Evolutionary conservation across 1,139 yeast genomes (phyloP).

Genomic region (Yamadazyma kanchanaburiensis): DNA sequence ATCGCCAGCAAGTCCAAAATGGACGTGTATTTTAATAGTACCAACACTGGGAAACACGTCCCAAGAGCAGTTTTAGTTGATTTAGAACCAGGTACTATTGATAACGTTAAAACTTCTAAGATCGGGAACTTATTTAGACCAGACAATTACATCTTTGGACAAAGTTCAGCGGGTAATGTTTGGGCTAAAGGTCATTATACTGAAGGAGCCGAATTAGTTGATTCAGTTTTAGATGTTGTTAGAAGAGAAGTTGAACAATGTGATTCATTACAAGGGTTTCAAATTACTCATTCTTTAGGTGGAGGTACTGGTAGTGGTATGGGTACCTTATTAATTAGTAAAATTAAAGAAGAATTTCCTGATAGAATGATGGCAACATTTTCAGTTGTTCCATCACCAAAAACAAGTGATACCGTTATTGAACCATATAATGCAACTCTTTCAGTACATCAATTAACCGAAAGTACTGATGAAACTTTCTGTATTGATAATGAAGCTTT

Average conservation of each 20-base stretch:
- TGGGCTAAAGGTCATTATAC: constrained; percentile 98
- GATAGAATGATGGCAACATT: constrained; percentile 97
- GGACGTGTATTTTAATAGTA: constrained; percentile 52
- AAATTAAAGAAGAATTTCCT: constrained; percentile 83
- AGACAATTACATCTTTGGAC: constrained; percentile 85
- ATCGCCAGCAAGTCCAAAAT: constrained; percentile 63
- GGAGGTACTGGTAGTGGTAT: constrained; percentile 98
- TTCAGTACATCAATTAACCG: constrained; percentile 89
- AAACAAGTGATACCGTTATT: constrained; percentile 87
- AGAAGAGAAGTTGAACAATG: constrained; percentile 94
- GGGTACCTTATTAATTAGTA: constrained; percentile 81
- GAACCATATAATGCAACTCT: constrained; percentile 93
- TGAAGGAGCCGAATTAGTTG: constrained; percentile 92
- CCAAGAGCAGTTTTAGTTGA: constrained; percentile 93
- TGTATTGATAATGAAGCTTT: constrained; percentile 93
- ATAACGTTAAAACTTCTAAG: constrained; percentile 70
- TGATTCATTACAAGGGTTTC: constrained; percentile 92
- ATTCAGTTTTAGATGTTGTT: constrained; percentile 81
- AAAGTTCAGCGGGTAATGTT: constrained; percentile 89
- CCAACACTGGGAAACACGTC: constrained; percentile 81
- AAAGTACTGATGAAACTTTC: constrained; percentile 87
- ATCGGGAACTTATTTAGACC: constrained; percentile 88
- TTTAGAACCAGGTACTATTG: constrained; percentile 92
- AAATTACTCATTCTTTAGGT: constrained; percentile 88
- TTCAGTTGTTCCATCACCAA: constrained; percentile 89